Evolutionary conservation across 352 stramenopile genomes (phyloP).

Genomic region (Pythium vanterpoolii): DNA sequence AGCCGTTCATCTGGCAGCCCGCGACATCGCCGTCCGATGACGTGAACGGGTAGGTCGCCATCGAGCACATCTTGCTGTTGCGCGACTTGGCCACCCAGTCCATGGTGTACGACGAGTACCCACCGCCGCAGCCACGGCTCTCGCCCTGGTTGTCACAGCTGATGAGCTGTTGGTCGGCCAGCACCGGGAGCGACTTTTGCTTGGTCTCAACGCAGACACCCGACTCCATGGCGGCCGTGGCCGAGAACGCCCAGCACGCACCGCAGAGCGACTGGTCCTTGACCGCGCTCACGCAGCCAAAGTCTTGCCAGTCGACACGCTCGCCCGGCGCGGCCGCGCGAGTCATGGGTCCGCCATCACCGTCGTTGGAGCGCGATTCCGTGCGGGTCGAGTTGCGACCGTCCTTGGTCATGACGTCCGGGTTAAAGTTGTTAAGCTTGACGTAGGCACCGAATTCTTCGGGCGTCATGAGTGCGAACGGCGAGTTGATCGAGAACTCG

Average conservation of each 20-base stretch:
- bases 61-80: constrained; percentile 47
- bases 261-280: constrained; percentile 54
- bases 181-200: constrained; percentile 29
- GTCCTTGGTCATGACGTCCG: constrained; percentile 9
- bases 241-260: constrained; percentile 60
- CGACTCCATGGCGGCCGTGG: constrained; percentile 54
- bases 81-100: constrained; percentile 50
- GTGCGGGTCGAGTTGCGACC: constrained; percentile 7
- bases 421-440: constrained; percentile 37
- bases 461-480: constrained; percentile 55
- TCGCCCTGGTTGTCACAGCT: constrained; percentile 52
- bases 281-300: constrained; percentile 69
- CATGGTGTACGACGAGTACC: constrained; percentile 55
- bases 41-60: constrained; percentile 50
- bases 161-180: constrained; percentile 70
- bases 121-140: constrained; percentile 53
- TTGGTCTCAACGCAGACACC: constrained; percentile 41
- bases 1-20: constrained; percentile 32
- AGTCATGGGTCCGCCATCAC: constrained; percentile 33
- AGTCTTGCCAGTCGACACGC: constrained; percentile 64
- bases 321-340: constrained; percentile 36
- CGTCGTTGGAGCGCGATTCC: neutral
- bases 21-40: constrained; percentile 33
- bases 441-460: constrained; percentile 60
- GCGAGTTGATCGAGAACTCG: constrained; percentile 54